Evolutionary conservation across 139 green algal species (phyloP).

Genomic region (Nannochloris sp.): DNA sequence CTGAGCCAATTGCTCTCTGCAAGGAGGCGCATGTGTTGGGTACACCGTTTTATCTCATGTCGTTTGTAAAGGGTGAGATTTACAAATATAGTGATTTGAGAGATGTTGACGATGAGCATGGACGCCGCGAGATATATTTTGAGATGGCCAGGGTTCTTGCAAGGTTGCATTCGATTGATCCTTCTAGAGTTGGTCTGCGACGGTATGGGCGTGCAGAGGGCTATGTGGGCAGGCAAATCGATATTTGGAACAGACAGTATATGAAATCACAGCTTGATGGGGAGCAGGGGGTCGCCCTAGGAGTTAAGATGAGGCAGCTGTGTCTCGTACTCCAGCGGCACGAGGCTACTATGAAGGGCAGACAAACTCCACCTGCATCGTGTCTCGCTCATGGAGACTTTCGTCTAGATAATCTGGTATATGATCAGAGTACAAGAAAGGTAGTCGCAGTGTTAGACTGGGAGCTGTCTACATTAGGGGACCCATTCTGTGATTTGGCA

Average conservation of each 20-base stretch:
- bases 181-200: constrained; percentile 37
- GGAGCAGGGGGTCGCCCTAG: constrained; percentile 43
- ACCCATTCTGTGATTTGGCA: constrained; percentile 80
- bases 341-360: not conserved
- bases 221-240: constrained; percentile 63
- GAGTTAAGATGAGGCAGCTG: constrained; percentile 64
- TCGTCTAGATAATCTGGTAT: constrained; percentile 93
- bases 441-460: constrained; percentile 90
- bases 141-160: constrained; percentile 62
- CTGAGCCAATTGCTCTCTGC: constrained; percentile 66
- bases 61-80: constrained; percentile 58
- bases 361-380: constrained; percentile 5
- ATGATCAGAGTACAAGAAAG: constrained; percentile 22
- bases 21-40: constrained; percentile 67
- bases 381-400: constrained; percentile 82
- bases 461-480: constrained; percentile 95
- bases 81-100: constrained; percentile 26
- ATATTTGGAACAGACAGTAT: constrained; percentile 73
- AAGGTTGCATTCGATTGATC: constrained; percentile 66
- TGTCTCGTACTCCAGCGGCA: constrained; percentile 58
- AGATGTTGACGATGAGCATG: not conserved
- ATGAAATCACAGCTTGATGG: constrained; percentile 22
- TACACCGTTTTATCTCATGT: constrained; percentile 95
- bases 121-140: constrained; percentile 37
- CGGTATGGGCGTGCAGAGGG: constrained; percentile 48